A percentile compares a stretch with the other conserved stretches of the same genome.
These are phyloP conservation scores for Sporothrix globosa DNA, from an alignment of 2,329 filamentous ascomycete genomes.

Conservation along the genomic window DNA sequence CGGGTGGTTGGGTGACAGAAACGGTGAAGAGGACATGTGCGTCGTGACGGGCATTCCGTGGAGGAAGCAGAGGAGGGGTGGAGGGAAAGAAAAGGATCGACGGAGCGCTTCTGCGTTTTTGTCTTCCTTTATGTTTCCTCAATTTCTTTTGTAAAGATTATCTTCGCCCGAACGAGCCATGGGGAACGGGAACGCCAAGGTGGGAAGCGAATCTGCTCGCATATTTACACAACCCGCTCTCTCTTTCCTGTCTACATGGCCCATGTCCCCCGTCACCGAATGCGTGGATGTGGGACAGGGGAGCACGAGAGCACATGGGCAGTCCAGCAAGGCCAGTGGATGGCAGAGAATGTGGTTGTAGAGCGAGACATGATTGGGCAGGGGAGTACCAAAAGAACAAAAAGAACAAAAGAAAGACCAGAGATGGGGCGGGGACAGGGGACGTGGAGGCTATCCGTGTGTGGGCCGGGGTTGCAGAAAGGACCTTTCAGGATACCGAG, in stretches of 20 bases:
- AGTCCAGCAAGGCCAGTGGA: background rate
- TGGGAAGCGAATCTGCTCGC: background rate
- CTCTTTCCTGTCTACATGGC: background rate
- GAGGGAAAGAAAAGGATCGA: slow-evolving; percentile 5
- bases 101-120: too few relatives aligned
- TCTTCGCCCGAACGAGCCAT: background rate
- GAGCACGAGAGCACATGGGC: slow-evolving; percentile 5
- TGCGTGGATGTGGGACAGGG: background rate
- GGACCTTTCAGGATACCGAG: slow-evolving; percentile 16
- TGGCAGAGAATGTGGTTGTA: slow-evolving; percentile 20
- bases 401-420: background rate
- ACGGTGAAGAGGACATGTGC: background rate
- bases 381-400: background rate
- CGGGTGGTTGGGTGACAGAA: background rate
- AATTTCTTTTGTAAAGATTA: background rate
- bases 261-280: background rate
- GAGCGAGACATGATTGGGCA: slow-evolving; percentile 12
- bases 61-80: background rate
- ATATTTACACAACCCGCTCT: slow-evolving; percentile 8
- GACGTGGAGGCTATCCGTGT: slow-evolving; percentile 4
- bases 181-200: background rate
- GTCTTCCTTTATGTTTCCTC: background rate
- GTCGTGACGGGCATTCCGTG: background rate
- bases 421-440: background rate
- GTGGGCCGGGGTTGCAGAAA: slow-evolving; percentile 4